Evolutionary conservation across 805 yeast genomes (phyloP).

Genomic region (Saccharomycopsis selenospora): DNA sequence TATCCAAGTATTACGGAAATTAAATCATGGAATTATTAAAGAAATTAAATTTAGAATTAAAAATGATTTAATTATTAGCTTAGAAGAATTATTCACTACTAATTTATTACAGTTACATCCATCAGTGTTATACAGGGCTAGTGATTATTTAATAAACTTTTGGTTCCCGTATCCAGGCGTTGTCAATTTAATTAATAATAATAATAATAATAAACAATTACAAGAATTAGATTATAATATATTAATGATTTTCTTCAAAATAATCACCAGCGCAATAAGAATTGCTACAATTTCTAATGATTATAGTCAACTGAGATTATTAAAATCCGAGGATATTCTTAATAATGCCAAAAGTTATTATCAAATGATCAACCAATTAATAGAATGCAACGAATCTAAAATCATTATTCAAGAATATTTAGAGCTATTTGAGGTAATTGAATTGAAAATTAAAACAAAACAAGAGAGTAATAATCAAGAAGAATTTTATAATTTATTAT

Average conservation of each 20-base stretch:
- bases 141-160: neutral
- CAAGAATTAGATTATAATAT: neutral
- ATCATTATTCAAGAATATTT: slow-evolving; percentile 1
- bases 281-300: no score
- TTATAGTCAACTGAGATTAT: no score
- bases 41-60: neutral
- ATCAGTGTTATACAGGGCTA: neutral
- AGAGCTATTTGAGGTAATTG: slow-evolving; percentile 1
- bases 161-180: neutral
- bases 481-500: neutral
- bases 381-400: neutral
- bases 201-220: neutral
- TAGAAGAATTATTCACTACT: neutral
- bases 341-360: neutral
- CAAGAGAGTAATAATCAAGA: neutral
- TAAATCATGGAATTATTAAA: neutral
- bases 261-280: neutral
- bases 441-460: neutral
- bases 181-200: neutral
- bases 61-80: neutral
- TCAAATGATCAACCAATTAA: neutral
- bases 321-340: no score
- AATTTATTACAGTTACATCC: slow-evolving; percentile 1
- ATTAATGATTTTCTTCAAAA: neutral
- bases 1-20: neutral